Percentiles rank a stretch among this genome's conserved stretches.
phyloP scores from a whole-genome alignment of 78 protist genomes.

The Dictyostelium capitatum region DNA sequence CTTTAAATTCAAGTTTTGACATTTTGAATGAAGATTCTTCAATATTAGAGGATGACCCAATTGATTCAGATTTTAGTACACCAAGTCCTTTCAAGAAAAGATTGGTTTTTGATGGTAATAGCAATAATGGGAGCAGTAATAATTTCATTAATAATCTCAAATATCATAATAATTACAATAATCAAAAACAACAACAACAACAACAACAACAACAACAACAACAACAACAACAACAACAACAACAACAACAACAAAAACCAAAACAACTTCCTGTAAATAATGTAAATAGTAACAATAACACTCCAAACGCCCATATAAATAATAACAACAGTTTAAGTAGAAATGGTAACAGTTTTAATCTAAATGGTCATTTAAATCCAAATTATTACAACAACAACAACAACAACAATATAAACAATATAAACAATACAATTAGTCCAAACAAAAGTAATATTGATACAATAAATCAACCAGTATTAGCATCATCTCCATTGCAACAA shows the following conservation, averaged over 20 bases:
- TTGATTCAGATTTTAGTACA: conserved; percentile 11
- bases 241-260: background rate
- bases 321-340: background rate
- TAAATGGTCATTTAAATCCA: no score
- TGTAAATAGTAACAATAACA: background rate
- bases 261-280: background rate
- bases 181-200: background rate
- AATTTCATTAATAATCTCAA: background rate
- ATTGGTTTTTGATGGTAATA: background rate
- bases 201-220: background rate
- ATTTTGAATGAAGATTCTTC: background rate
- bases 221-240: background rate
- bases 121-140: background rate
- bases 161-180: background rate
- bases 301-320: background rate
- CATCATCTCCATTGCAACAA: no score
- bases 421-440: no score
- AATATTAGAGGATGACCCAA: background rate
- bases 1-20: background rate
- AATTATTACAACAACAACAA: no score
- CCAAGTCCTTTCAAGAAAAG: background rate
- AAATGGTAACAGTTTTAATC: no score
- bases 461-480: no score
- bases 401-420: no score
- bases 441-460: no score